A percentile compares a stretch with the other conserved stretches of the same genome.
Evolutionary conservation across 2,329 filamentous ascomycete species (phyloP).

Genomic region (Elsinoe necatrix): DNA sequence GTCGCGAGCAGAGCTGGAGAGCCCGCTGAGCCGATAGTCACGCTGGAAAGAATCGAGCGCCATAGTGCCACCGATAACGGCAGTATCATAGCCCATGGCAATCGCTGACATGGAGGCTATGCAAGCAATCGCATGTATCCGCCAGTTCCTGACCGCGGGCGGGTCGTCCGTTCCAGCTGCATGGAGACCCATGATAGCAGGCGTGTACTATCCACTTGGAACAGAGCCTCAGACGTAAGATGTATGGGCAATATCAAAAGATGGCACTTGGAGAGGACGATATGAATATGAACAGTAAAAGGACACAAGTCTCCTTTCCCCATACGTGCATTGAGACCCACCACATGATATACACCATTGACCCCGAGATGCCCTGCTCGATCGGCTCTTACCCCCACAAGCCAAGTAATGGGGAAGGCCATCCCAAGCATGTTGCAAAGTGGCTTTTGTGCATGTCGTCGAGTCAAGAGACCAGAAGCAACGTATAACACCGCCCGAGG

Average conservation of each 20-base stretch:
- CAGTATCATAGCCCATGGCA: constrained; percentile 28
- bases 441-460: neutral
- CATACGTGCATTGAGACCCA: neutral
- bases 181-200: constrained; percentile 8
- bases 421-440: neutral
- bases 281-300: neutral
- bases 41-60: constrained; percentile 33
- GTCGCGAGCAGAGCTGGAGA: constrained; percentile 33
- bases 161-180: constrained; percentile 39
- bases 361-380: neutral
- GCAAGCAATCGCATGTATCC: constrained; percentile 54
- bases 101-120: constrained; percentile 40
- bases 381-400: neutral
- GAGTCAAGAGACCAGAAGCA: constrained; percentile 5
- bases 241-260: neutral
- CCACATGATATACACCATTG: neutral
- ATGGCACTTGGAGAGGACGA: too few relatives aligned
- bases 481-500: neutral
- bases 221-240: neutral
- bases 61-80: constrained; percentile 35
- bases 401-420: constrained; percentile 7
- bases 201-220: neutral
- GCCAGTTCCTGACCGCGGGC: constrained; percentile 59
- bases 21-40: constrained; percentile 28
- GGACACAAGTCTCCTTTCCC: neutral